Base-by-base conservation (phyloP, 805 yeast genomes). In the Ogataea dorogensis region DNA sequence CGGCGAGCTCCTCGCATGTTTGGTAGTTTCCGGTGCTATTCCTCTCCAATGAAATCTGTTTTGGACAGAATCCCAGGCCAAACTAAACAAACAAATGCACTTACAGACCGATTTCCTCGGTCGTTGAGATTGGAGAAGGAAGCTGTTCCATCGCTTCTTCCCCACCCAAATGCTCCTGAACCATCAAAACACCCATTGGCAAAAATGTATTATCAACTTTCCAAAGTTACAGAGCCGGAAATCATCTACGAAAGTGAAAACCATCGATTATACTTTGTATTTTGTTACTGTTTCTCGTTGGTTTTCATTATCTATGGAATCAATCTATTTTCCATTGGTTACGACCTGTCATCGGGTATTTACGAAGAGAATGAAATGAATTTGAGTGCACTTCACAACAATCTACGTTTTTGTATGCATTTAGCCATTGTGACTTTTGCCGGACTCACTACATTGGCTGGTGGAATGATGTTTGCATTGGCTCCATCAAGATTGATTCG, bases 181-280 rank as follows among this genome's bases (percentile, higher is more conserved):
- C 84, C 85, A 2, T 76, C 82, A 1, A 69, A 71, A 23, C 60
- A 73, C 52, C 67, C 77, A 4, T 73, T 86, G 46, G 63, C 75
- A 5, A 81, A 81, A 54, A 78, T 86, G 62, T 64, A 81, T 49
- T 71, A 71, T 38, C 69, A 74, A 8, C 62, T 86, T 42, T 30
- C 49, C 5, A 62, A 64, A 24, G 75, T 79, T 47, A 62, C 60
- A 9, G 70, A 72, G 31, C 91, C 91, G 1, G 94, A 85, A 51
- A 64, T 86, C 36, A 70, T 86, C 28, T 86, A 86, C 59, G 91
- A 85, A 65, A 77, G 88, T 17, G 95, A 86, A 59, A 85, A 93
- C 0, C 95, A 86, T 54, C 66, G 83, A 38, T 65, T 84, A 20
- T 86, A 85, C 58, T 86, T 85, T 56, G 63, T 84, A 8, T 72